Evolutionary conservation across 495 filamentous ascomycete genomes (phyloP).

Genomic region (Mytilinidion resinicola): DNA sequence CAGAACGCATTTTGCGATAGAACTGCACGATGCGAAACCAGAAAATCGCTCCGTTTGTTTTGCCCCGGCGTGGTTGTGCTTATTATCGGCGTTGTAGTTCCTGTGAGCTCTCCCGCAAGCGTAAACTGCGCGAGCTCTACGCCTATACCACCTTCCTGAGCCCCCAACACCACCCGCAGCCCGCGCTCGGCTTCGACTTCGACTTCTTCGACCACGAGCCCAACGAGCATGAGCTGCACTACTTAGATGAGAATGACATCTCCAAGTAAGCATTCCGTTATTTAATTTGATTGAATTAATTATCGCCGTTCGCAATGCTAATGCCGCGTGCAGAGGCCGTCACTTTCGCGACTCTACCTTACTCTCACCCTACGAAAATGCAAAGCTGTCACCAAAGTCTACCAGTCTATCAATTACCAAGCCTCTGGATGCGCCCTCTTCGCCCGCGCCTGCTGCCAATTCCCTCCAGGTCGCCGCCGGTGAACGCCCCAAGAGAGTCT

Average conservation of each 20-base stretch:
- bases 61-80: constrained; percentile 30
- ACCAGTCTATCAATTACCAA: constrained; percentile 18
- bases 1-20: constrained; percentile 24
- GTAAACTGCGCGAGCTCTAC: constrained; percentile 77
- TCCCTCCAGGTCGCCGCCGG: constrained; percentile 6
- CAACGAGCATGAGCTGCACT: constrained; percentile 44
- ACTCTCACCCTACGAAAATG: constrained; percentile 39
- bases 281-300: constrained; percentile 8
- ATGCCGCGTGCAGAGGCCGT: constrained; percentile 14
- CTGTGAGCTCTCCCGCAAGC: constrained; percentile 71
- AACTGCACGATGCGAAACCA: constrained; percentile 29
- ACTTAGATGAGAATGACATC: constrained; percentile 70
- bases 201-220: constrained; percentile 44
- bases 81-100: constrained; percentile 46
- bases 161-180: constrained; percentile 40
- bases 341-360: constrained; percentile 46
- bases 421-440: neutral
- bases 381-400: constrained; percentile 13
- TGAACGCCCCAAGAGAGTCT: constrained; percentile 20
- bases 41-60: constrained; percentile 34
- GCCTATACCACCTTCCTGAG: constrained; percentile 46
- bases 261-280: constrained; percentile 55
- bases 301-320: constrained; percentile 3
- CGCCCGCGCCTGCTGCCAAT: constrained; percentile 9
- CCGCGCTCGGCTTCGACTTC: constrained; percentile 49